These are phyloP conservation scores for Plasmodium cynomolgi DNA, from an alignment of 169 alveolate genomes.

Conservation along the genomic window DNA sequence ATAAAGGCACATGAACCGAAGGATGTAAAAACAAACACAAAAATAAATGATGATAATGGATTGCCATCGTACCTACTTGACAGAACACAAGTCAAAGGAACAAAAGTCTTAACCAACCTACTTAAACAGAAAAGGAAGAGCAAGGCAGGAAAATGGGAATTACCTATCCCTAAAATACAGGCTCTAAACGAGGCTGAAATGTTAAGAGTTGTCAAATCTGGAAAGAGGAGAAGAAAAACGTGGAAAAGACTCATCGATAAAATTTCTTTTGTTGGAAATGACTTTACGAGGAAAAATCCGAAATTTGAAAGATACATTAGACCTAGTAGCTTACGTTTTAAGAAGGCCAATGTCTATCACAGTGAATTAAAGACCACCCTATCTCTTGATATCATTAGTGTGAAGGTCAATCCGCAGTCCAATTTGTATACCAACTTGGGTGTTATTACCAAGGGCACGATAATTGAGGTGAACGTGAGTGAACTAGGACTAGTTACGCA, in stretches of 20 bases:
- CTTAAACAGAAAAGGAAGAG: constrained; percentile 98
- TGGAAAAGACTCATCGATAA: constrained; percentile 99
- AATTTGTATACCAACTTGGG: constrained; percentile 96
- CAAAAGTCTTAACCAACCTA: constrained; percentile 96
- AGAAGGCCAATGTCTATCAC: constrained; percentile 99
- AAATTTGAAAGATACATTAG: constrained; percentile 98
- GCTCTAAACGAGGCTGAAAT: constrained; percentile 93
- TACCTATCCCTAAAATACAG: constrained; percentile 98
- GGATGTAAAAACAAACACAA: constrained; percentile 77
- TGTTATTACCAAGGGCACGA: constrained; percentile 98
- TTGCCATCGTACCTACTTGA: constrained; percentile 99
- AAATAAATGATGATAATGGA: constrained; percentile 95
- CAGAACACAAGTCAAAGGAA: constrained; percentile 96
- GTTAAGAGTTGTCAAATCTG: constrained; percentile 95
- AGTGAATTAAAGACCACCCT: constrained; percentile 98
- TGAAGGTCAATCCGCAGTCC: constrained; percentile 98
- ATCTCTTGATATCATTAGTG: constrained; percentile 95
- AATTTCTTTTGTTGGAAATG: constrained; percentile 97
- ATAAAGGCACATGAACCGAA: constrained; percentile 80
- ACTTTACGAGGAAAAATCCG: constrained; percentile 99
- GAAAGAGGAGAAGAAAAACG: constrained; percentile 96
- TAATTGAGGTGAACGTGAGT: constrained; percentile 98
- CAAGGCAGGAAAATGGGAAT: constrained; percentile 99
- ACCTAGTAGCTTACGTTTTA: constrained; percentile 98
- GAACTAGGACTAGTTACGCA: constrained; percentile 99